Evolutionary conservation across 805 yeast genomes (phyloP).

Genomic region (Schwanniomyces yamadae): DNA sequence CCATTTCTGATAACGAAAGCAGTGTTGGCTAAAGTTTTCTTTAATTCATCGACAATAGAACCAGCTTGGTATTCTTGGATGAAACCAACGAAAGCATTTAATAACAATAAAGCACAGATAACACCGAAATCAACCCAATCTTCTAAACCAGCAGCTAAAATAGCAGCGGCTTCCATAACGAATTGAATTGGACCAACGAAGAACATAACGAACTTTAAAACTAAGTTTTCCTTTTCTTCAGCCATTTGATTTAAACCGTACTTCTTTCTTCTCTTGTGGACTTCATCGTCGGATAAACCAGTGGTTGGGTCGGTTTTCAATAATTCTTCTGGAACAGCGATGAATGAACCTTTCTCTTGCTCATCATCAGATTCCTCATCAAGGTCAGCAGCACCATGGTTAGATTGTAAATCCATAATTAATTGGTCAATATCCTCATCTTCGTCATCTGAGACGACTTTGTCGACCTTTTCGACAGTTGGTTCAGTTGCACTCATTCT

Average conservation of each 20-base stretch:
- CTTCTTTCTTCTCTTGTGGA: conserved; percentile 80
- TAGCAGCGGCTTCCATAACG: conserved; percentile 97
- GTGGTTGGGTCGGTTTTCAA: conserved; percentile 75
- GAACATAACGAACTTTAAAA: conserved; percentile 80
- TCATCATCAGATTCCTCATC: conserved; percentile 58
- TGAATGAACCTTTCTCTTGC: conserved; percentile 38
- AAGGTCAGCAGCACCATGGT: conserved; percentile 50
- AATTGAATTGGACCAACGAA: conserved; percentile 95
- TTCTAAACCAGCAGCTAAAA: conserved; percentile 91
- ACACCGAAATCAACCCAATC: conserved; percentile 99
- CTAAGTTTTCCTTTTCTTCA: conserved; percentile 78
- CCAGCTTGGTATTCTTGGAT: conserved; percentile 98
- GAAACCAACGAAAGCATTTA: conserved; percentile 94
- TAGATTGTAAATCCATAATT: conserved; percentile 75
- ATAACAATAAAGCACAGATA: conserved; percentile 78
- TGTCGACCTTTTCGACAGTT: conserved; percentile 52
- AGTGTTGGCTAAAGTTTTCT: conserved; percentile 89
- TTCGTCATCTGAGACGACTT: conserved; percentile 53
- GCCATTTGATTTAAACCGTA: conserved; percentile 89
- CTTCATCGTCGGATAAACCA: conserved; percentile 81
- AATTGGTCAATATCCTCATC: conserved; percentile 61
- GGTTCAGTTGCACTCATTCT: conserved; percentile 48
- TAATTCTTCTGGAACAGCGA: conserved; percentile 83
- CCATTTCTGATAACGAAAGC: conserved; percentile 87
- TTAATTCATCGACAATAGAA: conserved; percentile 94